Evolutionary conservation across 2,329 filamentous ascomycete species (phyloP).

Genomic region (Penicillium expansum): DNA sequence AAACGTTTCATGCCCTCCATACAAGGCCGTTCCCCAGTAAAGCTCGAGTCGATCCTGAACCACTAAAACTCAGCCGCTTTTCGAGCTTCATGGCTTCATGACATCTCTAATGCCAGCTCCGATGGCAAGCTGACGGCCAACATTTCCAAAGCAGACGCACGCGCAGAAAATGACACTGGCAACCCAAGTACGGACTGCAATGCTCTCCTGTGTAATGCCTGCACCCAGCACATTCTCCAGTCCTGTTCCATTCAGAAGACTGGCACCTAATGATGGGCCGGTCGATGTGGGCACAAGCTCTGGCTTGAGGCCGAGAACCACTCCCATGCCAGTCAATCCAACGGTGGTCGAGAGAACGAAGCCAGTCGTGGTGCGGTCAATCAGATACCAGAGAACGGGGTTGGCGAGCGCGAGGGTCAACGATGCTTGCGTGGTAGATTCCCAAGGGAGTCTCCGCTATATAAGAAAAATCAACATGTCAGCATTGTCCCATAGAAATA

Average conservation of each 20-base stretch:
- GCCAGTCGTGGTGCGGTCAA: conserved; percentile 84
- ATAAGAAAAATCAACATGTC: conserved; percentile 14
- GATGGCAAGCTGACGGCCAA: conserved; percentile 75
- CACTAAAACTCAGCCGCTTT: not conserved
- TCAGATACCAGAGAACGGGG: conserved; percentile 91
- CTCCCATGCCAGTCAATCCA: conserved; percentile 68
- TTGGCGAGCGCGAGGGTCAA: conserved; percentile 86
- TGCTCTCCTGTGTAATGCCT: conserved; percentile 50
- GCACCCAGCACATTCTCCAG: conserved; percentile 32
- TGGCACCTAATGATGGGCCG: conserved; percentile 35
- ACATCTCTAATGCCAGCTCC: conserved; percentile 30
- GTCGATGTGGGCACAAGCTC: conserved; percentile 71
- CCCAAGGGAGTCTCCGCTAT: conserved; percentile 86
- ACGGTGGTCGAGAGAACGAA: conserved; percentile 75
- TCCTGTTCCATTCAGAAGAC: conserved; percentile 30
- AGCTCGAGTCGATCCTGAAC: not conserved
- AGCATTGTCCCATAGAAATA: conserved; percentile 3
- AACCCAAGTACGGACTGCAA: conserved; percentile 76
- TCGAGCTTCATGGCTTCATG: conserved; percentile 18
- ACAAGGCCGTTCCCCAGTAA: not conserved
- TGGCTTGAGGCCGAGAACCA: conserved; percentile 73
- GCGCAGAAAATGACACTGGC: conserved; percentile 92
- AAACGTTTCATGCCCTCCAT: not conserved
- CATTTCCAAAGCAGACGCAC: conserved; percentile 92
- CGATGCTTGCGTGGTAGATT: conserved; percentile 90